These are phyloP conservation scores for Lactarius sp. DNA, from an alignment of 768 basidiomycete genomes.

Conservation along the genomic window DNA sequence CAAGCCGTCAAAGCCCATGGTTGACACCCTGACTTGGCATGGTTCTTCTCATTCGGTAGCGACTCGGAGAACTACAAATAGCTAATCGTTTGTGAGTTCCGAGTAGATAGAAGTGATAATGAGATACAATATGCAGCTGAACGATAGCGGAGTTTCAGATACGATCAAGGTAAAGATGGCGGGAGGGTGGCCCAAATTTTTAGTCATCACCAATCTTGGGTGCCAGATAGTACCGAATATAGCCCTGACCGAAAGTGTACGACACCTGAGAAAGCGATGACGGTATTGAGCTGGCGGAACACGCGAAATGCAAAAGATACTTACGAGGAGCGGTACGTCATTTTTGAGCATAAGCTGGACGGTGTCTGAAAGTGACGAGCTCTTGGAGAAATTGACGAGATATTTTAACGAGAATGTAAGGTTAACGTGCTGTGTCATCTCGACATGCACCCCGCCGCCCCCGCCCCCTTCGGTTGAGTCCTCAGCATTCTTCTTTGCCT, in stretches of 20 bases:
- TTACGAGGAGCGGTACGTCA: conserved; percentile 82
- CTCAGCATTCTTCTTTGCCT: conserved; percentile 39
- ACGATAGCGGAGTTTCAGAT: conserved; percentile 1
- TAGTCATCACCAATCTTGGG: conserved; percentile 91
- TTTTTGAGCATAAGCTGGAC: conserved; percentile 89
- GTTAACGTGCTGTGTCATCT: conserved; percentile 86
- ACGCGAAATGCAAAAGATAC: conserved; percentile 27
- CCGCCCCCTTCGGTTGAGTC: conserved; percentile 40
- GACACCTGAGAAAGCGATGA: conserved; percentile 52
- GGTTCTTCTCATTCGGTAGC: background rate
- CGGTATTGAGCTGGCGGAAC: background rate
- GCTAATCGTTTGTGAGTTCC: background rate
- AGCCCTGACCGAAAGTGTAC: conserved; percentile 85
- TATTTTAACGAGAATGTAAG: conserved; percentile 97
- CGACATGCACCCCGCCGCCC: conserved; percentile 61
- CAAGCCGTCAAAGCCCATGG: too few species aligned
- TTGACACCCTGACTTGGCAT: background rate
- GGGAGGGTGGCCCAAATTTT: conserved; percentile 7
- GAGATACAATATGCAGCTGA: conserved; percentile 11
- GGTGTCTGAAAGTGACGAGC: conserved; percentile 59
- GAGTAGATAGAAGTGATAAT: background rate
- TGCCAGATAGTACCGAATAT: conserved; percentile 91
- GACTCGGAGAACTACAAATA: background rate
- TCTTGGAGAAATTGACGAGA: conserved; percentile 94
- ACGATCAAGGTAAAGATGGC: background rate